Evolutionary conservation across 2,329 filamentous ascomycete species (phyloP).

Genomic region (Parastagonospora nodorum): DNA sequence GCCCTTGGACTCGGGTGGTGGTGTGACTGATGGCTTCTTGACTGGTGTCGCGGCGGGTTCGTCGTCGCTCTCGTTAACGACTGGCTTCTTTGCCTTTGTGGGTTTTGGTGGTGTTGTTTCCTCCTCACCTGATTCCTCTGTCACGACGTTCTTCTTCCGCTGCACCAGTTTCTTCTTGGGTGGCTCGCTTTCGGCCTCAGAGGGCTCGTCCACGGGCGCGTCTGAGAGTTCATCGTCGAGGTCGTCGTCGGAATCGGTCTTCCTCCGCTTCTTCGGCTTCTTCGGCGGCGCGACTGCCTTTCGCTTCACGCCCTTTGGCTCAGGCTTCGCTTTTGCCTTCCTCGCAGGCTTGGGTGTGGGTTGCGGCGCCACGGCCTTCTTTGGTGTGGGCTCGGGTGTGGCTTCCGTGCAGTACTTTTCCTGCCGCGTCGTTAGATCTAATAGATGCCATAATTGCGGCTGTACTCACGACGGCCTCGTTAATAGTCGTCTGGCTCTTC

Average conservation of each 20-base stretch:
- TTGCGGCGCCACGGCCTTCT: constrained; percentile 21
- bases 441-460: neutral
- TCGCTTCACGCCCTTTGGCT: constrained; percentile 37
- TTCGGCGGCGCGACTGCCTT: constrained; percentile 33
- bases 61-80: constrained; percentile 19
- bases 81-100: constrained; percentile 10
- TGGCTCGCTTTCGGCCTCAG: constrained; percentile 33
- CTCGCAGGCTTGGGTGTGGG: constrained; percentile 30
- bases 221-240: constrained; percentile 31
- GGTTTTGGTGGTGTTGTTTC: constrained; percentile 22
- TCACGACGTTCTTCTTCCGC: constrained; percentile 31
- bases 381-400: constrained; percentile 21
- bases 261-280: constrained; percentile 39
- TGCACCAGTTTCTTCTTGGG: constrained; percentile 27
- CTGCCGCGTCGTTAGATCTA: constrained; percentile 17
- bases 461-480: constrained; percentile 35
- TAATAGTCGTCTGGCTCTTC: constrained; percentile 51
- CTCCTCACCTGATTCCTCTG: constrained; percentile 38
- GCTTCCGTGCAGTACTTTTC: constrained; percentile 34
- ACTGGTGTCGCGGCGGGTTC: constrained; percentile 9
- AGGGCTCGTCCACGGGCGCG: constrained; percentile 14
- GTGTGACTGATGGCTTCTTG: constrained; percentile 14
- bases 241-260: constrained; percentile 36
- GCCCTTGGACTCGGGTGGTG: constrained; percentile 16
- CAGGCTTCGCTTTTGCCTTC: constrained; percentile 21